These are phyloP conservation scores for Colletotrichum phormii DNA, from an alignment of 2,329 filamentous ascomycete genomes.

Conservation along the genomic window DNA sequence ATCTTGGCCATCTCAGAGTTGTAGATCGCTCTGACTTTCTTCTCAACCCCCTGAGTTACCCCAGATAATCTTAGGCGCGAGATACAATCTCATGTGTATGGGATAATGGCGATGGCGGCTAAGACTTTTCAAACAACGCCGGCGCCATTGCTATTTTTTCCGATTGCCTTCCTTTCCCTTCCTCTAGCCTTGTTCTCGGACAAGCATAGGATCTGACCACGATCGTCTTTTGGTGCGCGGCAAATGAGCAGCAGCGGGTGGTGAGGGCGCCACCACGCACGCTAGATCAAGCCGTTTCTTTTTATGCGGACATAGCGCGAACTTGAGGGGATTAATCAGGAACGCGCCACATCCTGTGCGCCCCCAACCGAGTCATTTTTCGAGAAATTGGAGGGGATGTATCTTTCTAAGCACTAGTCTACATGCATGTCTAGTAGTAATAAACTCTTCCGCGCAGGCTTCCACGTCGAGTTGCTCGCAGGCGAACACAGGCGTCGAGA, in stretches of 20 bases:
- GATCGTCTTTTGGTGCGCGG: neutral
- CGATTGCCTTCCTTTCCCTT: neutral
- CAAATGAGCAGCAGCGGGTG: conserved; percentile 26
- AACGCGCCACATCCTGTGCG: conserved; percentile 16
- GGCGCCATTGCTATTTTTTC: conserved; percentile 23
- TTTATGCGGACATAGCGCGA: conserved; percentile 7
- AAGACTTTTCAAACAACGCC: conserved; percentile 20
- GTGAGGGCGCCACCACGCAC: conserved; percentile 24
- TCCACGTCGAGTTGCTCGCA: neutral
- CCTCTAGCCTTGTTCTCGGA: conserved; percentile 21
- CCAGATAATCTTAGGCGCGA: conserved; percentile 22
- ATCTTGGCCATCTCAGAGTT: neutral
- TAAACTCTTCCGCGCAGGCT: neutral
- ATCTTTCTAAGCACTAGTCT: conserved; percentile 7
- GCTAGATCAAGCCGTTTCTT: conserved; percentile 30
- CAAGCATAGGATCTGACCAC: conserved; percentile 20
- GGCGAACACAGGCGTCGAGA: neutral
- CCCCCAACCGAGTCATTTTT: conserved; percentile 7
- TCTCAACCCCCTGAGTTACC: conserved; percentile 26
- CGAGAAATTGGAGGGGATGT: neutral
- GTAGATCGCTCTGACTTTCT: conserved; percentile 18
- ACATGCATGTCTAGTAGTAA: conserved; percentile 18
- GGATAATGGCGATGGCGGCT: neutral
- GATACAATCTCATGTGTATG: conserved; percentile 7
- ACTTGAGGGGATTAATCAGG: conserved; percentile 6